Base-by-base conservation (phyloP, 345 rosid genomes). In the Eucalyptus brandiana region DNA sequence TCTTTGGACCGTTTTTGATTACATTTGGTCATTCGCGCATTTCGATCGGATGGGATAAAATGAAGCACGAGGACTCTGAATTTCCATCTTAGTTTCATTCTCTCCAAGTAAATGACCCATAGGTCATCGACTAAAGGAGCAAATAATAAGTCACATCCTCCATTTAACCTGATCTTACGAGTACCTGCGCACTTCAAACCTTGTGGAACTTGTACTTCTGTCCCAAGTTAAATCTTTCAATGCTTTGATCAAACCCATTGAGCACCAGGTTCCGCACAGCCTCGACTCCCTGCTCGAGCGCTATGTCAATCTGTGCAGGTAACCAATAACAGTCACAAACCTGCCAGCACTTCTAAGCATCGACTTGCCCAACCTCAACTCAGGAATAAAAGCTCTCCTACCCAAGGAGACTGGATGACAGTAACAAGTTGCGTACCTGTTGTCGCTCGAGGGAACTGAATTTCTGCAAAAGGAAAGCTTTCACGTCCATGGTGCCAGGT, bases 401-500 rank as follows among this genome's bases (percentile, higher is more conserved):
- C 53, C 53, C 44, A 18, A 42, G 60, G 45, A 86, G 1, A 56
- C 44, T 24, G 60, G 44, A 13, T 30, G 51, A 2, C 30, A 1
- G 45, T 26, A 51, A 32, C 11, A 32, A 86, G 54, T 45, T 60
- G 45, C 53, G 19, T 93, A 96, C 98, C 93, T 96, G 98, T 87
- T 92, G 90, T 88, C 93, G 93, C 93, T 97, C 99, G 47, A 69
- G 91, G 17, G 94, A 76, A 89, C 98, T 97, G 90, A 97, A 97
- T 89, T 95, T 95, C 91, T 96, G 99, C 60, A 97, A 93, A 89
- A 96, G 99, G 91, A 93, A 97, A 90, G 99, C 99, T 93, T 93
- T 97, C 96, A 96, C 92, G 93, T 97, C 99, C 98, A 97, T 97
- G 62, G 91, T 92, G 81, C 98, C 99, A 17, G 99, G 99, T 88